phyloP scores from a whole-genome alignment of 352 stramenopile genomes.

The Pythium utonaiense region DNA sequence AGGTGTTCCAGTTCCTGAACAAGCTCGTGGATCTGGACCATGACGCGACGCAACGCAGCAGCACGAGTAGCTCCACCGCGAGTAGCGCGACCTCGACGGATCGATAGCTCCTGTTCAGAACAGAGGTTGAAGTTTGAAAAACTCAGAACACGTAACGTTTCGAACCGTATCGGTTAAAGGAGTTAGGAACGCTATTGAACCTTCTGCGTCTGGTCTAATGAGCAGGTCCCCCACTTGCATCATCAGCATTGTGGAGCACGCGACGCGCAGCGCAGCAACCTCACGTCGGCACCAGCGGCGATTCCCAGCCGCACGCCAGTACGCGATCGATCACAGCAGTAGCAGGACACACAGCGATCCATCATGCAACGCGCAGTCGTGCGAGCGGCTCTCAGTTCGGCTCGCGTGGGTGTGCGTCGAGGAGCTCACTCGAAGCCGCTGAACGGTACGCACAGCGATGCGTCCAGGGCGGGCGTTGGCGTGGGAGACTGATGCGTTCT shows the following conservation, averaged over 20 bases:
- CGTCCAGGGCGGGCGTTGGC: neutral
- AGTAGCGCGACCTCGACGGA: neutral
- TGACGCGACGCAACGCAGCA: slow-evolving; percentile 19
- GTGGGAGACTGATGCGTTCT: neutral
- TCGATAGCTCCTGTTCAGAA: slow-evolving; percentile 7
- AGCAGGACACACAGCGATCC: neutral
- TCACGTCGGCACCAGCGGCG: slow-evolving; percentile 16
- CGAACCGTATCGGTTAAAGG: neutral
- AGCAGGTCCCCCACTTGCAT: slow-evolving; percentile 7
- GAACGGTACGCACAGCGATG: neutral
- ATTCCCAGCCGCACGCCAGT: neutral
- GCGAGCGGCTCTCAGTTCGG: neutral
- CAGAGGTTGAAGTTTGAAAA: slow-evolving; percentile 18
- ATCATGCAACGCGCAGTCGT: slow-evolving; percentile 18
- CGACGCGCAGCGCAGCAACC: slow-evolving; percentile 11
- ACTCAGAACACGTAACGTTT: slow-evolving; percentile 9
- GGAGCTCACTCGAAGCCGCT: neutral
- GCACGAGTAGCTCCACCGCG: slow-evolving; percentile 19
- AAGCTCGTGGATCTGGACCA: slow-evolving; percentile 43
- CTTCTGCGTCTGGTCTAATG: neutral
- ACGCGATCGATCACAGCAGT: neutral
- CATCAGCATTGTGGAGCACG: slow-evolving; percentile 13
- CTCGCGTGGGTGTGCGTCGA: neutral
- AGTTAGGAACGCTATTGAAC: slow-evolving; percentile 9
- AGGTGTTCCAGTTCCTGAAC: slow-evolving; percentile 77